A percentile compares a stretch with the other conserved stretches of the same genome.
Conservation (phyloP, 352 stramenopile species). For the Phytophthora meadii region DNA sequence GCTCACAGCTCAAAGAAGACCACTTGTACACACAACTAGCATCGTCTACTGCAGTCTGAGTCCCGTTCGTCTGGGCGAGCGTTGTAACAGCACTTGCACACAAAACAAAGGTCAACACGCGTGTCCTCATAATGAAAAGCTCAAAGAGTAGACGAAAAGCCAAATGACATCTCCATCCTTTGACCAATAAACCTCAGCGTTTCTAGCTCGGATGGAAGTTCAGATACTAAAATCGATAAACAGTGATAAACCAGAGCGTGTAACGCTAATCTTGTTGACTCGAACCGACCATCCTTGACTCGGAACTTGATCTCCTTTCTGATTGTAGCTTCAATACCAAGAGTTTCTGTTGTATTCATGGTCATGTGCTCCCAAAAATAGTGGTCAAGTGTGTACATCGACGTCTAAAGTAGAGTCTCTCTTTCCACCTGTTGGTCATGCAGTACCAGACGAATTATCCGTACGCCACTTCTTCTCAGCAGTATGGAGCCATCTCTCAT, state of each 20-base stretch:
- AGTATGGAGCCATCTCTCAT: constrained; percentile 30
- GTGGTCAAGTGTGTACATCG: constrained; percentile 4
- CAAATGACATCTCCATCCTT: neutral
- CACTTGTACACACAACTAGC: too few species aligned
- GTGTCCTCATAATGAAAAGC: neutral
- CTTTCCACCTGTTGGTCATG: constrained; percentile 13
- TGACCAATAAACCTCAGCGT: neutral
- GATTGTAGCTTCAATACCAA: neutral
- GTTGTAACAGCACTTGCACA: neutral
- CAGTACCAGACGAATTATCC: constrained; percentile 38
- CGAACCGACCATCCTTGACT: constrained; percentile 4
- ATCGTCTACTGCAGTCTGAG: too few species aligned
- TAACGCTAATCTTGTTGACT: neutral
- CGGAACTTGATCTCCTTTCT: neutral
- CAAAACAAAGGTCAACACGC: neutral
- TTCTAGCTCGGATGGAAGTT: too few species aligned
- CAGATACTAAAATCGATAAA: too few species aligned
- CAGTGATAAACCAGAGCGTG: neutral
- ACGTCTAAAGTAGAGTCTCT: neutral
- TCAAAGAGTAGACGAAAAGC: neutral
- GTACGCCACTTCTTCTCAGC: constrained; percentile 35
- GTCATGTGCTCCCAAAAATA: constrained; percentile 23
- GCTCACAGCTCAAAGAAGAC: too few species aligned
- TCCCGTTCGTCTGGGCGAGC: too few species aligned
- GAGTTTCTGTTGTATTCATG: too few species aligned